Evolutionary conservation across 352 stramenopile genomes (phyloP), one percentile per base, ranked within the genome.

Genomic region (Phytophthora constricta): DNA sequence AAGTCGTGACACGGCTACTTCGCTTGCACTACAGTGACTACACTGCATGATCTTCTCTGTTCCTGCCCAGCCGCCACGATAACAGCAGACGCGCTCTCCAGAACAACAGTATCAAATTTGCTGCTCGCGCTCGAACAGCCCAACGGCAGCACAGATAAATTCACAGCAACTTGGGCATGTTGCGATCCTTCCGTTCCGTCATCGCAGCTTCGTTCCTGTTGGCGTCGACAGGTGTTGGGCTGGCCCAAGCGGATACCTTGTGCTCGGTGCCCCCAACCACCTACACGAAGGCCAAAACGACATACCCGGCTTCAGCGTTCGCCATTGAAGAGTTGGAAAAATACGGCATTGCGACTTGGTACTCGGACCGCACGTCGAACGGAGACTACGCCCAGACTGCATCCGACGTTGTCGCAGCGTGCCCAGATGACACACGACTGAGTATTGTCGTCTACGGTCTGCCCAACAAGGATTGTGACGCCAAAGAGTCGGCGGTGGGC

Each of bases 391-490:
- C 60, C 10, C 41, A 70, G 19, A 76, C 62, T 11, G 67, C 71
- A 1, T 45, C 62, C 43, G 34, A 74, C 28, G 63, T 90, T 10
- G 70, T 87, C 26, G 43, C 59, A 19, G 53, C 57, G 17, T 89
- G 82, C 43, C 27, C 64, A 4, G 56, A 75, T 27, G 70, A 76
- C 20, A 76, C 77, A 34, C 79, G 81, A 7, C 64, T 91, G 19
- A 89, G 64, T 57, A 54, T 91, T 34, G 80, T 92, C 7, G 73
- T 92, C 43, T 91, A 92, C 70, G 86, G 84, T 3, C 61, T 93
- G 20, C 80, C 84, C 4, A 86, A 91, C 68, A 92, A 92, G 53
- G 84, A 94, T 72, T 94, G 86, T 48, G 74, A 79, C 5, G 78
- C 77, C 0, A 76, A 74, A 34, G 81, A 86, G 53, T 91, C 80